Evolutionary conservation across 2,329 filamentous ascomycete genomes (phyloP), one percentile per base, ranked within the genome.

Genomic region (Xylaria digitata): DNA sequence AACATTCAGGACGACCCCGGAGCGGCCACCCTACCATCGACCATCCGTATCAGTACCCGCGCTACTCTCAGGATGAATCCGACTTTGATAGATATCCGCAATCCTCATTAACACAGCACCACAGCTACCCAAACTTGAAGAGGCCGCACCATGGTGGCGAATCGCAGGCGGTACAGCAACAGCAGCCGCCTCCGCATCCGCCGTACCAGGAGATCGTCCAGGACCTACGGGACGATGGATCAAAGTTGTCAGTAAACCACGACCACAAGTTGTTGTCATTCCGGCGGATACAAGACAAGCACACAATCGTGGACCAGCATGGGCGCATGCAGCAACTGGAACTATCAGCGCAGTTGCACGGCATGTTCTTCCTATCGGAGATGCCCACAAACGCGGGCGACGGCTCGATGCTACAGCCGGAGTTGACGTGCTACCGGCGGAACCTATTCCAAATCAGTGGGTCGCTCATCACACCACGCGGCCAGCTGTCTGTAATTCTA

Each of bases 371-470:
- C 78, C 83, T 95, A 37, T 93, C 92, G 34, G 92, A 95, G 77
- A 91, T 92, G 82, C 90, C 91, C 1, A 86, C 90, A 75, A 88
- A 85, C 68, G 81, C 83, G 61, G 83, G 79, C 71, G 87, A 90
- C 71, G 87, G 86, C 66, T 82, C 80, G 52, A 78, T 85, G 53
- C 82, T 90, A 56, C 90, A 92, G 76, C 93, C 88, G 59, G 95
- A 98, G 80, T 81, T 98, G 78, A 98, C 95, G 2, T 98, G 95
- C 84, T 98, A 98, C 80, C 91, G 95, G 71, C 89, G 95, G 54
- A 98, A 98, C 77, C 84, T 98, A 55, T 98, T 98, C 80, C 95
- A 97, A 79, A 96, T 97, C 75, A 97, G 94, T 68, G 95, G 95
- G 65, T 94, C 91, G 5, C 87, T 97, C 65, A 93, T 93, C 46